Percentiles rank a stretch among this genome's conserved stretches.
Evolutionary conservation across 176 grass and related monocot species (phyloP).

Genomic region (Cenchrus fungigraminus): DNA sequence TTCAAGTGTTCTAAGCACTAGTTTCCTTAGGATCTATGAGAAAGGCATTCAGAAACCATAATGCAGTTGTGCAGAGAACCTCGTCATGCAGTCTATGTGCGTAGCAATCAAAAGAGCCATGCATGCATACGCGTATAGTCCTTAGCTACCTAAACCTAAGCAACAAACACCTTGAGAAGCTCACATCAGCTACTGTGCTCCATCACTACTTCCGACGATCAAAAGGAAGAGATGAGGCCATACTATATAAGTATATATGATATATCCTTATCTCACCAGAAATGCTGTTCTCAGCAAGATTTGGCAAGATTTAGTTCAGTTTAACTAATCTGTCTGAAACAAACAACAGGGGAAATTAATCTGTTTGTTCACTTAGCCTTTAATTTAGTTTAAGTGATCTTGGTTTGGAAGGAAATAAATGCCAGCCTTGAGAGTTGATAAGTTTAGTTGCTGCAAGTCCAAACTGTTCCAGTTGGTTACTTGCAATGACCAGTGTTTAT

Average conservation of each 20-base stretch:
- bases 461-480: background rate
- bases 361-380: background rate
- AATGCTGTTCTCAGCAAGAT: slow-evolving; percentile 31
- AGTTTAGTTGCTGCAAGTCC: slow-evolving; percentile 1
- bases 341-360: background rate
- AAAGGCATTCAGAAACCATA: slow-evolving; percentile 30
- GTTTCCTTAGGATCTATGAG: slow-evolving; percentile 14
- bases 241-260: background rate
- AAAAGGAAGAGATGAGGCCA: slow-evolving; percentile 11
- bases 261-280: background rate
- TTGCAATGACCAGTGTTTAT: background rate
- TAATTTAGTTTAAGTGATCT: background rate
- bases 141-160: slow-evolving; percentile 24
- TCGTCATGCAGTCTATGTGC: slow-evolving; percentile 15
- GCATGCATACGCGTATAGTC: background rate
- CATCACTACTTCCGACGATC: background rate
- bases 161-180: slow-evolving; percentile 22
- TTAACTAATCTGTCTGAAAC: background rate
- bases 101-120: slow-evolving; percentile 2
- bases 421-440: background rate
- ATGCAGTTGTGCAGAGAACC: background rate
- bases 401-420: slow-evolving; percentile 21
- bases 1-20: slow-evolving; percentile 42
- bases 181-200: slow-evolving; percentile 17
- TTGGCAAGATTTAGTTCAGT: slow-evolving; percentile 14